Percentiles rank a stretch among this genome's conserved stretches.
These are phyloP conservation scores for Knufia petricola DNA, from an alignment of 2,329 filamentous ascomycete genomes.

Conservation along the genomic window DNA sequence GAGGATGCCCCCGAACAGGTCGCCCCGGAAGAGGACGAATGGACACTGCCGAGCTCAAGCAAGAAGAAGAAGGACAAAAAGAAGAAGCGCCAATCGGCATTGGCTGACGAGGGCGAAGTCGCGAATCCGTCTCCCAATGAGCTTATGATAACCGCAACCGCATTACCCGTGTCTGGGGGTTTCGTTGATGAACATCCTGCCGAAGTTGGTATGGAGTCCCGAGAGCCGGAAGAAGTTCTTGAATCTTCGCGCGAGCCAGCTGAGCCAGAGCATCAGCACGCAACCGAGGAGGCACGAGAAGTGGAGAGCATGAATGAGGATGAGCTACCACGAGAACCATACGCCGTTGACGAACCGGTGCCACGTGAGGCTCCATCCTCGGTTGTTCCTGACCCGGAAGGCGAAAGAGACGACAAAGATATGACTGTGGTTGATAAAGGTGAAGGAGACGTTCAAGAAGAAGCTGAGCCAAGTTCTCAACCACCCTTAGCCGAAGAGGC, in stretches of 20 bases:
- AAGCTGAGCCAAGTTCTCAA: neutral
- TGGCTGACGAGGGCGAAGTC: conserved; percentile 2
- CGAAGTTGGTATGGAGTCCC: neutral
- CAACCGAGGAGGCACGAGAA: neutral
- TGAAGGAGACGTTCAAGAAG: neutral
- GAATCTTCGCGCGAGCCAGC: neutral
- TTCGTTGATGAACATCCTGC: neutral
- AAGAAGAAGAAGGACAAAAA: conserved; percentile 25
- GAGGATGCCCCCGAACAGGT: too few relatives aligned
- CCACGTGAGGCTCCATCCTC: neutral
- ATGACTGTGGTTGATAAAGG: too few relatives aligned
- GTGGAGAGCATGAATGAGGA: conserved; percentile 1
- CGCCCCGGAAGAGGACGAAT: conserved; percentile 5
- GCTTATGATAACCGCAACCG: neutral
- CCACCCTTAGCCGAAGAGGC: neutral
- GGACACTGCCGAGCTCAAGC: conserved; percentile 4
- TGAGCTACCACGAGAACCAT: neutral
- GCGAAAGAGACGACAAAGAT: neutral
- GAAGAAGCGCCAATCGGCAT: conserved; percentile 21
- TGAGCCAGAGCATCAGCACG: too few relatives aligned
- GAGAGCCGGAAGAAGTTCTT: neutral
- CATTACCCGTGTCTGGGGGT: neutral
- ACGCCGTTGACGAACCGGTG: neutral
- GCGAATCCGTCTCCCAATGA: neutral
- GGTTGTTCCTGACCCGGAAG: neutral